Evolutionary conservation across 148 eudicot genomes (phyloP).

Genomic region (Oxyria digyna): DNA sequence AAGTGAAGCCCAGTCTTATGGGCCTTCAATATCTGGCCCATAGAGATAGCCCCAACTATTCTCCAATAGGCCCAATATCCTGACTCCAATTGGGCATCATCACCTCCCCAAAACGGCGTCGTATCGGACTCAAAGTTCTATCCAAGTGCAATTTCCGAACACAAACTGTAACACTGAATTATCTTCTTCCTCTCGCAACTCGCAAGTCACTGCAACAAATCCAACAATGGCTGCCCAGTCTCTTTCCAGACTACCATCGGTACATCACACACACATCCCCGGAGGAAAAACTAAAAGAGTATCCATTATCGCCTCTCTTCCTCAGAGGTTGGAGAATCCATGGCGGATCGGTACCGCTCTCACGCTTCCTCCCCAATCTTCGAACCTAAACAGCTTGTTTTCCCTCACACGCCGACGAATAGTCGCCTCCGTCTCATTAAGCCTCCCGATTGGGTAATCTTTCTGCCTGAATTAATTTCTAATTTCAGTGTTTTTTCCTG

Average conservation of each 20-base stretch:
- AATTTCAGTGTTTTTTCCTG: not conserved
- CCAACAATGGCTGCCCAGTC: not conserved
- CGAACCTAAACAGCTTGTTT: not conserved
- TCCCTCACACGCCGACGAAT: not conserved
- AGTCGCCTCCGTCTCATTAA: not conserved
- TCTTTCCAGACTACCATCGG: not conserved
- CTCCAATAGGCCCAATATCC: not conserved
- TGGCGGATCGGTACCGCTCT: not conserved
- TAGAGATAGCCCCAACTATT: too few species aligned
- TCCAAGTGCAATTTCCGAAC: not conserved
- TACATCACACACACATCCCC: not conserved
- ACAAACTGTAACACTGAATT: not conserved
- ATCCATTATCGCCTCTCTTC: not conserved
- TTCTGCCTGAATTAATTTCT: not conserved
- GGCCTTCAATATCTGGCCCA: not conserved
- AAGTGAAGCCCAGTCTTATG: not conserved
- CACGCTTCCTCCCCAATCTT: not conserved
- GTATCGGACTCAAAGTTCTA: not conserved
- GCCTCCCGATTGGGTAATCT: slow-evolving; percentile 2
- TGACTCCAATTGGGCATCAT: too few species aligned
- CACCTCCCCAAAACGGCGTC: not conserved
- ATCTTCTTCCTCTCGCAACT: not conserved
- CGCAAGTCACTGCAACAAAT: not conserved
- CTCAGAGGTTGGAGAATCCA: slow-evolving; percentile 3
- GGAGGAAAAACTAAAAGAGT: not conserved